phyloP scores from a whole-genome alignment of 176 grass and related monocot genomes.

The Carex littledalei region DNA sequence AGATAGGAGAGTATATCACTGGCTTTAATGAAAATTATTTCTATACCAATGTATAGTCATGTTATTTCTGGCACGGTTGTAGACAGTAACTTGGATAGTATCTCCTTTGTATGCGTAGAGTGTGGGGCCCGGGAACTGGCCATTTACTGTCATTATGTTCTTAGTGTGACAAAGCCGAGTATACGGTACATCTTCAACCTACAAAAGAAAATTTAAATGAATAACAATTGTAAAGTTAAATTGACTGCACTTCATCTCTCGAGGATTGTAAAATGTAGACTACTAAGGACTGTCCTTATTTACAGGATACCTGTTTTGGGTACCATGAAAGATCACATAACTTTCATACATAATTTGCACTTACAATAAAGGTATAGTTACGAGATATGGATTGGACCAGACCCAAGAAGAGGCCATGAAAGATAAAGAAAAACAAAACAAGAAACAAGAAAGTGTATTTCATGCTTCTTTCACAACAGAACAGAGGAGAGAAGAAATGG shows the following conservation, averaged over 20 bases:
- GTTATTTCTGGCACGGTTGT: slow-evolving; percentile 48
- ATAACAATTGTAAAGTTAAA: background rate
- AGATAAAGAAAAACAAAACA: background rate
- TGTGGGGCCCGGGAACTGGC: slow-evolving; percentile 59
- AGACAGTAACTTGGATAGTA: slow-evolving; percentile 42
- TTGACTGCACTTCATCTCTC: background rate
- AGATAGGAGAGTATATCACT: background rate
- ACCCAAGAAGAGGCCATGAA: slow-evolving; percentile 14
- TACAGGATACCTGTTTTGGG: background rate
- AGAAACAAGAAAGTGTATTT: slow-evolving; percentile 3
- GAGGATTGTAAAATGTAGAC: background rate
- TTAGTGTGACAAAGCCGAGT: slow-evolving; percentile 50
- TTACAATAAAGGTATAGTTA: slow-evolving; percentile 19
- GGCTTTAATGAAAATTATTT: background rate
- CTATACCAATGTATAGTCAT: slow-evolving; percentile 60
- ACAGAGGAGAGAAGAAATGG: slow-evolving; percentile 8
- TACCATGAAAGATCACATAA: background rate
- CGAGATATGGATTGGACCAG: background rate
- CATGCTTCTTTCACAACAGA: background rate
- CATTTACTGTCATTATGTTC: slow-evolving; percentile 54
- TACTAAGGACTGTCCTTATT: background rate
- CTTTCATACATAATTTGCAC: background rate
- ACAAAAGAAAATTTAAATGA: background rate
- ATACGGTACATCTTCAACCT: slow-evolving; percentile 47
- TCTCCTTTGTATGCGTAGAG: slow-evolving; percentile 46